Percentiles rank a stretch among this genome's conserved stretches.
phyloP scores from a whole-genome alignment of 1,284 basidiomycete genomes.

The Farysia itapuensis region DNA sequence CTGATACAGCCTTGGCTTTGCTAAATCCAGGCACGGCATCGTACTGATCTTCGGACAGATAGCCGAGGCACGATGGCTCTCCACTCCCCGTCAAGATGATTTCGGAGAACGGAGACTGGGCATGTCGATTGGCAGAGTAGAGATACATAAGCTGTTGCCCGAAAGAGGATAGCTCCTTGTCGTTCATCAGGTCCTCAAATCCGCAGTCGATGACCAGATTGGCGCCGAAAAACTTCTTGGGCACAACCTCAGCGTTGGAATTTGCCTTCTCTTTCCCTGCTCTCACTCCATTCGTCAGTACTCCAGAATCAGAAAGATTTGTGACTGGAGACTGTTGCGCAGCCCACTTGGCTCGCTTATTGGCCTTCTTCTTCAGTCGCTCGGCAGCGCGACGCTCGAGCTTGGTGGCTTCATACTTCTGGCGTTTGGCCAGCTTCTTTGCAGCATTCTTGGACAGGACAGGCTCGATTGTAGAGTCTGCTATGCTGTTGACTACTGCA shows the following conservation, averaged over 20 bases:
- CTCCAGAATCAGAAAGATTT: not conserved
- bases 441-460: conserved; percentile 73
- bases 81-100: conserved; percentile 76
- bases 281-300: conserved; percentile 53
- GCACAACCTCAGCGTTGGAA: conserved; percentile 28
- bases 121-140: conserved; percentile 80
- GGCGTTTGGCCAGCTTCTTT: conserved; percentile 74
- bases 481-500: no score
- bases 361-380: conserved; percentile 62
- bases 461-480: no score
- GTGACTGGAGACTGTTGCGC: not conserved
- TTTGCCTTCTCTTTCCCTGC: conserved; percentile 61
- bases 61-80: conserved; percentile 5
- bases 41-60: conserved; percentile 20
- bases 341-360: conserved; percentile 60
- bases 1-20: not conserved
- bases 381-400: conserved; percentile 74
- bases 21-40: conserved; percentile 3
- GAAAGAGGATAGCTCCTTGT: conserved; percentile 89
- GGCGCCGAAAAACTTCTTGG: conserved; percentile 63
- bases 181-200: conserved; percentile 91
- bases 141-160: conserved; percentile 83
- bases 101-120: conserved; percentile 70
- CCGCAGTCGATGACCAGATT: conserved; percentile 84
- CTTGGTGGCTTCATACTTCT: conserved; percentile 70